Conservation (phyloP, 805 yeast genomes). For the Suhomyces prunicola region DNA sequence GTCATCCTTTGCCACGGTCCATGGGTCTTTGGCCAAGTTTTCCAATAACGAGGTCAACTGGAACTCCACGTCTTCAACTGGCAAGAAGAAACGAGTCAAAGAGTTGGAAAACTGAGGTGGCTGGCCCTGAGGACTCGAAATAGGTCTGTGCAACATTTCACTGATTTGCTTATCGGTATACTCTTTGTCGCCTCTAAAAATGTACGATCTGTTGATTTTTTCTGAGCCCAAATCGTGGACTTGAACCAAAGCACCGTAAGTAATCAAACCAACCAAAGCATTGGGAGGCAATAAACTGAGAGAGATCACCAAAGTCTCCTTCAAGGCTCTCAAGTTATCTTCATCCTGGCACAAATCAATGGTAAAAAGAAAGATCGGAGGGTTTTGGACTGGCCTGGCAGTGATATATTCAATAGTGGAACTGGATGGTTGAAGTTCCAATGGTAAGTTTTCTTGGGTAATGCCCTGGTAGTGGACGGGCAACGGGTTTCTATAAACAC, state of each 20-base stretch:
- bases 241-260: constrained; percentile 87
- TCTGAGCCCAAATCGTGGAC: constrained; percentile 75
- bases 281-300: constrained; percentile 83
- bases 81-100: constrained; percentile 63
- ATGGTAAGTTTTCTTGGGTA: constrained; percentile 72
- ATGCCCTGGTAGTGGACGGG: constrained; percentile 80
- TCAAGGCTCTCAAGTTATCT: constrained; percentile 80
- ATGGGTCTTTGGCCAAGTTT: constrained; percentile 72
- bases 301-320: constrained; percentile 73
- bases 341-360: constrained; percentile 88
- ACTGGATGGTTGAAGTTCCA: constrained; percentile 66
- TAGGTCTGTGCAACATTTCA: constrained; percentile 44
- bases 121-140: constrained; percentile 23
- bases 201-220: constrained; percentile 68
- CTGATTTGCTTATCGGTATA: constrained; percentile 68
- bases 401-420: constrained; percentile 85
- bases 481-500: constrained; percentile 72
- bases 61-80: constrained; percentile 76
- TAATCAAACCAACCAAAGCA: constrained; percentile 81
- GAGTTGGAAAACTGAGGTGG: constrained; percentile 26
- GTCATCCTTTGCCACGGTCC: constrained; percentile 82
- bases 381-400: constrained; percentile 73
- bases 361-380: constrained; percentile 83
- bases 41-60: constrained; percentile 78
- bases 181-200: constrained; percentile 88